These are phyloP conservation scores for Xylaria sp. DNA, from an alignment of 2,329 filamentous ascomycete species.

Conservation along the genomic window DNA sequence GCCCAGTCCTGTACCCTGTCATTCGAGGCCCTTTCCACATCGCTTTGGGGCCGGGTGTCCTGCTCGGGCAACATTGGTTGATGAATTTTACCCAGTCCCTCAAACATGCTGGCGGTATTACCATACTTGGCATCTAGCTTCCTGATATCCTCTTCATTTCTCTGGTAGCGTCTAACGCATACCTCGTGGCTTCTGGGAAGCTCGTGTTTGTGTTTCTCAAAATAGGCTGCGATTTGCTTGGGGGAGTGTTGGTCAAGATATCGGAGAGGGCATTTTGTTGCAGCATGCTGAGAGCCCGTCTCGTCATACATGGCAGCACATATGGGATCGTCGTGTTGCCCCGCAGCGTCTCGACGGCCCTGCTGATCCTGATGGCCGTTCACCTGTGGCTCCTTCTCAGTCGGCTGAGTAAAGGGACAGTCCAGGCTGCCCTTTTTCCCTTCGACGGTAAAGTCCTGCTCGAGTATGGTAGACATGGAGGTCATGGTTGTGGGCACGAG, in stretches of 20 bases:
- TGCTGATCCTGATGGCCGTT: slow-evolving; percentile 46
- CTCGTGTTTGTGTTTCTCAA: slow-evolving; percentile 95
- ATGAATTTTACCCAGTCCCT: slow-evolving; percentile 87
- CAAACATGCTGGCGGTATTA: slow-evolving; percentile 92
- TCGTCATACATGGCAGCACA: slow-evolving; percentile 73
- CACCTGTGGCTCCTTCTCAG: slow-evolving; percentile 54
- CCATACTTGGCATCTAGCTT: slow-evolving; percentile 96
- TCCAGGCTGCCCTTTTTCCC: slow-evolving; percentile 81
- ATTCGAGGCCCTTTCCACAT: slow-evolving; percentile 66
- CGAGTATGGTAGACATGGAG: slow-evolving; percentile 74
- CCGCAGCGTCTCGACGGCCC: slow-evolving; percentile 50
- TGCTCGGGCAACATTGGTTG: slow-evolving; percentile 82
- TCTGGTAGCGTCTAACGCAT: slow-evolving; percentile 89
- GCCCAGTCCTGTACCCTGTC: slow-evolving; percentile 89
- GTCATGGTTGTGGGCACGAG: slow-evolving; percentile 61
- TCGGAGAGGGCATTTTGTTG: slow-evolving; percentile 86
- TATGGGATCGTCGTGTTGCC: slow-evolving; percentile 69
- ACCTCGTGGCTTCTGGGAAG: slow-evolving; percentile 93
- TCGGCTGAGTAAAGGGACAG: slow-evolving; percentile 76
- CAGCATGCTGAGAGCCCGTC: slow-evolving; percentile 63
- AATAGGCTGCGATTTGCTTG: slow-evolving; percentile 91
- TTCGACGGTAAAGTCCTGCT: slow-evolving; percentile 90
- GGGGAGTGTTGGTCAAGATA: slow-evolving; percentile 92
- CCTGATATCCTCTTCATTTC: slow-evolving; percentile 83
- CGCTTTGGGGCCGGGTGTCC: slow-evolving; percentile 57